Base-by-base conservation (phyloP, 2,329 filamentous ascomycete genomes). In the Penicillium sp. region DNA sequence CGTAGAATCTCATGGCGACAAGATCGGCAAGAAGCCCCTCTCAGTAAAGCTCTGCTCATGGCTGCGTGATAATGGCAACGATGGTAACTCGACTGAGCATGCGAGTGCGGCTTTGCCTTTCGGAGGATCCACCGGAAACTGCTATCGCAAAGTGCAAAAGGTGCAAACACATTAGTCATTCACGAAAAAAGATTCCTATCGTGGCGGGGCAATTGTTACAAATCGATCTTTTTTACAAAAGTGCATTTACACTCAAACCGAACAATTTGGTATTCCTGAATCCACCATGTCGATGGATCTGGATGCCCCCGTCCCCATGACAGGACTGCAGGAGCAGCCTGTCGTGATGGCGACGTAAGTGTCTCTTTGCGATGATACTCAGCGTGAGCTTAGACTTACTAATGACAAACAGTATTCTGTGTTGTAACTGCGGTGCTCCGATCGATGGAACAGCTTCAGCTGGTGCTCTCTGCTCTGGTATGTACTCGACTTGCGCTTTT, bases 361-460 rank as follows among this genome's bases (percentile, higher is more conserved):
- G 11, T 59, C 49, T 38, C 39, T 46, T 53, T 48, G 45, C 48
- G 45, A 27, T 51, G 50, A 41, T 47, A 41, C 46, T 44, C 40
- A 43, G 46, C 53, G 58, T 53, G 56, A 61, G 24, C 26, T 26
- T 39, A 46, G 52, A 43, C 29, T 32, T 32, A 32, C 55, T 57
- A 54, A 57, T 42, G 33, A 47, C 43, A 45, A 42, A 26, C 50
- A 88, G 84, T n/a, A 95, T 97, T 66, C 86, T 98, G 49, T 98
- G 93, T 73, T 95, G 89, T 76, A 95, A 97, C 78, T 98, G 93
- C 71, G 93, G 91, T 65, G 90, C 88, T 51, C 85, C 91, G 35
- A 95, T 98, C 63, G 90, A 96, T 71, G 93, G 93, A 69, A 95
- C 90, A 13, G 82, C 83, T 11, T 79, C 88, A 26, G 84, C 86